Evolutionary conservation across 768 basidiomycete species (phyloP).

Genomic region (Hypsizygus marmoreus): DNA sequence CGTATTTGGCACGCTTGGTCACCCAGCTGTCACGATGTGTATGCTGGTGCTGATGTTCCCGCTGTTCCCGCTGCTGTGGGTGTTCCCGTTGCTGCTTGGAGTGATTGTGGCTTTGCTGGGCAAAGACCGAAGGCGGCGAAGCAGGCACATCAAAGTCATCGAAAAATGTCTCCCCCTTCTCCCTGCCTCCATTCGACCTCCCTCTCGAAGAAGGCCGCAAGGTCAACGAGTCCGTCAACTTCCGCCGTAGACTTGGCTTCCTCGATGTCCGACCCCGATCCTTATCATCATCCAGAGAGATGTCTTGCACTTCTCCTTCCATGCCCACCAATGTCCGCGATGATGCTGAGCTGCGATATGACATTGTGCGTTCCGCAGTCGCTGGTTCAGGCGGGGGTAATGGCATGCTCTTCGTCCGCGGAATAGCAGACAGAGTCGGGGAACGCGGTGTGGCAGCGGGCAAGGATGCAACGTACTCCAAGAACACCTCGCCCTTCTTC

Average conservation of each 20-base stretch:
- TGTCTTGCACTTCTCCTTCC: slow-evolving; percentile 15
- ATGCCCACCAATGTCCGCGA: slow-evolving; percentile 19
- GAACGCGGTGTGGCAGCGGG: background rate
- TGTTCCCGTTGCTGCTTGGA: slow-evolving; percentile 10
- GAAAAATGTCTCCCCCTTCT: slow-evolving; percentile 37
- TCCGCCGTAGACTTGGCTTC: slow-evolving; percentile 29
- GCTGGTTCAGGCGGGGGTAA: no score
- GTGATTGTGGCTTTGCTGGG: slow-evolving; percentile 17
- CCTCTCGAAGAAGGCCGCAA: slow-evolving; percentile 24
- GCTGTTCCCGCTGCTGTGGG: slow-evolving; percentile 14
- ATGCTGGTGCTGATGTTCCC: slow-evolving; percentile 20
- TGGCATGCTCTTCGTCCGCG: slow-evolving; percentile 58
- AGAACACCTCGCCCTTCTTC: slow-evolving; percentile 17
- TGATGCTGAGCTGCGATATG: slow-evolving; percentile 20
- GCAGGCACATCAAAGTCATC: slow-evolving; percentile 20
- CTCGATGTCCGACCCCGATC: slow-evolving; percentile 28
- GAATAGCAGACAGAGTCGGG: slow-evolving; percentile 20
- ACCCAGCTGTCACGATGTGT: slow-evolving; percentile 43
- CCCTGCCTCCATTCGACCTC: no score
- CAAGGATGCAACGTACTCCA: slow-evolving; percentile 14
- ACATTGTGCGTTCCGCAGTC: slow-evolving; percentile 17
- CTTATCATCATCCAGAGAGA: slow-evolving; percentile 20
- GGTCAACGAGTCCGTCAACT: slow-evolving; percentile 22
- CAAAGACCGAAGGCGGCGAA: slow-evolving; percentile 8
- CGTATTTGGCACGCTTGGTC: slow-evolving; percentile 56